Evolutionary conservation across 2,329 filamentous ascomycete species (phyloP).

Genomic region (Fusarium anthophilum): DNA sequence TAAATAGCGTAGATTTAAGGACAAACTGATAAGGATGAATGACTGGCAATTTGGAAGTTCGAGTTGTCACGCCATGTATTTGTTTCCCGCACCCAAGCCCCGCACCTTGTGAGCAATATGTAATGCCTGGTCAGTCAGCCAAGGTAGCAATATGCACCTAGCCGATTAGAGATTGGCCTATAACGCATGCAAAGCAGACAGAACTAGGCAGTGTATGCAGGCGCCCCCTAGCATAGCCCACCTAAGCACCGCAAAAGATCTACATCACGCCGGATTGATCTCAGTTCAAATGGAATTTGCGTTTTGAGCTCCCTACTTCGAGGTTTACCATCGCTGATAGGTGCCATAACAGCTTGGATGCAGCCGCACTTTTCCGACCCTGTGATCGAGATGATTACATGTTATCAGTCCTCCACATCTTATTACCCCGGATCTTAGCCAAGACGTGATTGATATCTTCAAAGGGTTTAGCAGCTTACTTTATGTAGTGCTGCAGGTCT

Average conservation of each 20-base stretch:
- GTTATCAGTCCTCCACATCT: rapidly evolving
- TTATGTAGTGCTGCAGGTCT: neutral
- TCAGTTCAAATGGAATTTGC: too few species aligned
- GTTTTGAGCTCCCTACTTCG: too few species aligned
- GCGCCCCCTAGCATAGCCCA: neutral
- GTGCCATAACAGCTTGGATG: neutral
- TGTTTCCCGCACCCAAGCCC: neutral
- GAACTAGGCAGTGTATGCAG: neutral
- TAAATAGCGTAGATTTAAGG: rapidly evolving
- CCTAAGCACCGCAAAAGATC: neutral
- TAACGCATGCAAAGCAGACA: neutral
- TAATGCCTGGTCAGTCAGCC: rapidly evolving
- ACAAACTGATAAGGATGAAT: rapidly evolving
- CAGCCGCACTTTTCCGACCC: neutral
- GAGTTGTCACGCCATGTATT: rapidly evolving
- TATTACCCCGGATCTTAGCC: too few species aligned
- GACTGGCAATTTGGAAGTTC: neutral
- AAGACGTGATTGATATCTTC: too few species aligned
- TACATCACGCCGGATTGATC: neutral
- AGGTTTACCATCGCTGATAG: neutral
- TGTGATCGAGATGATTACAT: neutral
- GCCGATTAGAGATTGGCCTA: neutral
- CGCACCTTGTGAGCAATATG: rapidly evolving
- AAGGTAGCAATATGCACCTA: neutral
- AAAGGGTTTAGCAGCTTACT: rapidly evolving